phyloP scores from a whole-genome alignment of 73 alveolate species.

The Symbiodinium pilosum region DNA sequence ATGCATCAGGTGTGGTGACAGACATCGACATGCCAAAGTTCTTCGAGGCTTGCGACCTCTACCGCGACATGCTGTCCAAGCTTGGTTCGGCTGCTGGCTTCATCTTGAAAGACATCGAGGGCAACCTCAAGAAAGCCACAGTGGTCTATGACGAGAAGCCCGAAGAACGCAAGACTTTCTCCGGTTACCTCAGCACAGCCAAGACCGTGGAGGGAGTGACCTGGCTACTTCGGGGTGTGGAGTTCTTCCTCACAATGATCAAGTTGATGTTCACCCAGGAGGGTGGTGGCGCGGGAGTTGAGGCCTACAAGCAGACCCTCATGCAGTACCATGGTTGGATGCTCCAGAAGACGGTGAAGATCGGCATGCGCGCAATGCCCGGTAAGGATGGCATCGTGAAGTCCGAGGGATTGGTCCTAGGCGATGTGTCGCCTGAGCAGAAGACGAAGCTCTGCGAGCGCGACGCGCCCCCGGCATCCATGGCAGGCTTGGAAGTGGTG shows the following conservation, averaged over 20 bases:
- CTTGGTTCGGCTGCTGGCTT: neutral
- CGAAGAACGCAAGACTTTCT: no score
- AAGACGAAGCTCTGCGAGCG: neutral
- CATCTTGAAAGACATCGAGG: neutral
- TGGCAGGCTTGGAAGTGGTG: neutral
- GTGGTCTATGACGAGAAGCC: no score
- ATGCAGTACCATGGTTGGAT: conserved; percentile 71
- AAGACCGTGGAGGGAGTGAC: no score
- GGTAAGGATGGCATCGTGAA: neutral
- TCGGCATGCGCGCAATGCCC: neutral
- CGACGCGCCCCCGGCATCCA: conserved; percentile 8
- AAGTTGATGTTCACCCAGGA: neutral
- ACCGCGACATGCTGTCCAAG: conserved; percentile 17
- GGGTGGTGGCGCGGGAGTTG: neutral
- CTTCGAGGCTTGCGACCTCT: conserved; percentile 9
- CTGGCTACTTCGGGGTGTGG: neutral
- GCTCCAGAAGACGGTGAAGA: neutral
- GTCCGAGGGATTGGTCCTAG: neutral
- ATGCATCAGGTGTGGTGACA: neutral
- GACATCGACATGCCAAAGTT: conserved; percentile 13
- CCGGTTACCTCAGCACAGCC: no score
- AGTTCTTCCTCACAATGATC: neutral
- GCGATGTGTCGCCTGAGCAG: neutral
- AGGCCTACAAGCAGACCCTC: conserved; percentile 52
- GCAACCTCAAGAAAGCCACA: neutral